A percentile compares a stretch with the other conserved stretches of the same genome.
Conservation (phyloP, 495 filamentous ascomycete species). For the Penicilliopsis zonata region DNA sequence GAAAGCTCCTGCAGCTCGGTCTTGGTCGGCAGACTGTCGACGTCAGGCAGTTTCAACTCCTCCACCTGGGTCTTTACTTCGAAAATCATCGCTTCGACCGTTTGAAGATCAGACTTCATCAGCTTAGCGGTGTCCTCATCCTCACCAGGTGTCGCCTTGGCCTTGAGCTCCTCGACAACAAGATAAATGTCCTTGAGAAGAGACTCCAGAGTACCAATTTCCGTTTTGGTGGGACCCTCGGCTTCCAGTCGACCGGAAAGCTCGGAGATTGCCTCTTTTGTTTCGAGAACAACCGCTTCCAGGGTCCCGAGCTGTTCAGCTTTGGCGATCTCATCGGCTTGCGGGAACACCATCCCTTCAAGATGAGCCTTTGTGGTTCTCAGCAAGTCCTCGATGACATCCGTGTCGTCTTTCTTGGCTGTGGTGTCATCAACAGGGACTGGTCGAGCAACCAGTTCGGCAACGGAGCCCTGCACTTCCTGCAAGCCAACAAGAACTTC, state of each 20-base stretch:
- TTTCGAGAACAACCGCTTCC: constrained; percentile 56
- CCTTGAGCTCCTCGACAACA: constrained; percentile 67
- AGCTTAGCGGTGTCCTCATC: constrained; percentile 54
- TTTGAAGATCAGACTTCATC: constrained; percentile 67
- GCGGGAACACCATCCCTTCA: constrained; percentile 61
- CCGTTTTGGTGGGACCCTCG: constrained; percentile 58
- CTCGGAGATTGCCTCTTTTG: constrained; percentile 54
- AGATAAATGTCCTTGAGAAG: constrained; percentile 63
- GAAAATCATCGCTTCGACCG: constrained; percentile 62
- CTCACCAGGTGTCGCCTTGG: constrained; percentile 30
- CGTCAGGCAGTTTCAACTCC: constrained; percentile 54
- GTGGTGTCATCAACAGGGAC: constrained; percentile 22
- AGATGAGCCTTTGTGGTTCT: constrained; percentile 72
- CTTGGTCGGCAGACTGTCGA: constrained; percentile 50
- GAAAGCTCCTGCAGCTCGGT: constrained; percentile 51
- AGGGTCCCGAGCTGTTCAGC: constrained; percentile 68
- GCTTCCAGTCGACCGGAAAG: constrained; percentile 45
- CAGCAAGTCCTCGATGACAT: constrained; percentile 80
- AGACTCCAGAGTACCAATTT: constrained; percentile 61
- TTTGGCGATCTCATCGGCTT: constrained; percentile 44
- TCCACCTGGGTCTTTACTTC: constrained; percentile 69
- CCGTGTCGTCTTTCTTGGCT: constrained; percentile 62
- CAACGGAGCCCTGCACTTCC: constrained; percentile 46
- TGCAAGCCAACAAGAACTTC: constrained; percentile 44
- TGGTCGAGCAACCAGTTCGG: constrained; percentile 29